phyloP scores from a whole-genome alignment of 257 asterid species.

The Solanum dulcamara region DNA sequence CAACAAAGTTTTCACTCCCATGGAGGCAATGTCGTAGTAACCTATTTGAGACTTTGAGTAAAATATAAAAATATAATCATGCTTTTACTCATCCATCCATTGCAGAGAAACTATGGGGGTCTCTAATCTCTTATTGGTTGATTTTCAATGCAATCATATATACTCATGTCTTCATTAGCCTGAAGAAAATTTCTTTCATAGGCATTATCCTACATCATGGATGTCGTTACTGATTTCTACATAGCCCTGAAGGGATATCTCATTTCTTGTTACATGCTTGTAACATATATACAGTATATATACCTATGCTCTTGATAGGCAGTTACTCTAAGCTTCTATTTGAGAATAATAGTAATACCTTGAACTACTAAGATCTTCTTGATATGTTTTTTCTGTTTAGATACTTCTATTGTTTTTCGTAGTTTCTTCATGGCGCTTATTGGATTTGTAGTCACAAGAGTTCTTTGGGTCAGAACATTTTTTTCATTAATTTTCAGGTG shows the following conservation, averaged over 20 bases:
- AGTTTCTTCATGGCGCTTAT: not conserved
- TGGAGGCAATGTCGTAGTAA: not conserved
- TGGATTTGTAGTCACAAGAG: not conserved
- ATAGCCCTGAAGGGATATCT: not conserved
- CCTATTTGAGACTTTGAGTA: not conserved
- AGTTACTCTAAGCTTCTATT: not conserved
- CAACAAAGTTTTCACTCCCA: not conserved
- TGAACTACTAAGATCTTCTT: not conserved
- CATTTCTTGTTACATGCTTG: not conserved
- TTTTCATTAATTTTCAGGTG: constrained; percentile 35
- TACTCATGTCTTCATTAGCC: not conserved
- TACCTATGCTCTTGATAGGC: not conserved
- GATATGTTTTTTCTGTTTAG: not conserved
- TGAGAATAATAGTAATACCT: not conserved
- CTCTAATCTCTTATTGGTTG: not conserved
- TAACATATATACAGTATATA: not conserved
- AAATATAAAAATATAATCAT: not conserved
- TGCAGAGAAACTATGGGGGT: not conserved
- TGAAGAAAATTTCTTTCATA: not conserved
- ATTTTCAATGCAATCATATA: not conserved
- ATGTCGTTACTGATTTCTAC: not conserved
- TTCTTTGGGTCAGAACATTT: not conserved
- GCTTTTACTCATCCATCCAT: not conserved
- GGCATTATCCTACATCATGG: not conserved
- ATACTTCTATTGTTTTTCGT: not conserved